phyloP scores from a whole-genome alignment of 2,329 filamentous ascomycete species.

The Alternaria novae-zelandiae region DNA sequence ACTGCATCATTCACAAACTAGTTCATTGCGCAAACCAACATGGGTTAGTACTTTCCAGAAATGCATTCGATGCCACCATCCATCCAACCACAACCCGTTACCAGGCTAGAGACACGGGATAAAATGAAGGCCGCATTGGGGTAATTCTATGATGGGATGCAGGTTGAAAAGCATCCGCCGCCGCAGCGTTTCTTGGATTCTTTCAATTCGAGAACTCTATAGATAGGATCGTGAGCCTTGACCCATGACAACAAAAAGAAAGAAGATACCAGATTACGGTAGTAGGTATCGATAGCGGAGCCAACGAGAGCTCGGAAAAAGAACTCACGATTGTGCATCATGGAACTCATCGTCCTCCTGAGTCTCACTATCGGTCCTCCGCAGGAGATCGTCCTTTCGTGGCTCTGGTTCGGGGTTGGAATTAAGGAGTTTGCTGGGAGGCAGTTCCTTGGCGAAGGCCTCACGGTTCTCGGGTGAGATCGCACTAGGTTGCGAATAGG shows the following conservation, averaged over 20 bases:
- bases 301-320: not conserved
- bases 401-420: constrained; percentile 30
- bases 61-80: not conserved
- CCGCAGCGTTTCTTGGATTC: constrained; percentile 1
- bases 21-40: not conserved
- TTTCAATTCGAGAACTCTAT: constrained; percentile 11
- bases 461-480: constrained; percentile 12
- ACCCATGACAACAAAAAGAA: not conserved
- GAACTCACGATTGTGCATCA: constrained; percentile 51
- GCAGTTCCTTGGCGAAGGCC: constrained; percentile 25
- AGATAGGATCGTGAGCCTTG: constrained; percentile 7
- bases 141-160: constrained; percentile 11
- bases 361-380: constrained; percentile 51
- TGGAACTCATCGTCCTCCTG: constrained; percentile 56
- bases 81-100: not conserved
- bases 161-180: constrained; percentile 23
- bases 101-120: not conserved
- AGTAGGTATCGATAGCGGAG: not conserved
- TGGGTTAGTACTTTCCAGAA: not conserved
- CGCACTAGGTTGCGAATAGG: constrained; percentile 7
- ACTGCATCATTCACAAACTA: not conserved
- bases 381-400: constrained; percentile 24
- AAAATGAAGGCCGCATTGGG: not conserved
- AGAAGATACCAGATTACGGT: not conserved
- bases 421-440: constrained; percentile 36